A percentile compares a stretch with the other conserved stretches of the same genome.
phyloP scores from a whole-genome alignment of 2,329 filamentous ascomycete species.

The Fusarium cicatricum region DNA sequence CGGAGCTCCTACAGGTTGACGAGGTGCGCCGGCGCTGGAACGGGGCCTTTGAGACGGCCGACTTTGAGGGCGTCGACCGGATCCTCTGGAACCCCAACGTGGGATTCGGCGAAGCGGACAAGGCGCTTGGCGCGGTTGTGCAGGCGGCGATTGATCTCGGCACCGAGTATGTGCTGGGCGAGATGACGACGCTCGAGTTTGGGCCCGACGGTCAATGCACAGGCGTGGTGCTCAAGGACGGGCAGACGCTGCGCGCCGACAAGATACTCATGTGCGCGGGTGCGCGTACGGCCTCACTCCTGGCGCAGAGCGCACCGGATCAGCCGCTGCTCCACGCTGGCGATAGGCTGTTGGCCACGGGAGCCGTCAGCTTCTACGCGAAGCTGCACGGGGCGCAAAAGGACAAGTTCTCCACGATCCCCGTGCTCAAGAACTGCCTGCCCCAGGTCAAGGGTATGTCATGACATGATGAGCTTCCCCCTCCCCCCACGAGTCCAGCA shows the following conservation, averaged over 20 bases:
- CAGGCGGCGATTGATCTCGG: slow-evolving; percentile 60
- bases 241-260: slow-evolving; percentile 57
- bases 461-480: too few species aligned
- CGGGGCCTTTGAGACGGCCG: slow-evolving; percentile 64
- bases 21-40: slow-evolving; percentile 64
- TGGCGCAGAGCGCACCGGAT: slow-evolving; percentile 60
- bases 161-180: slow-evolving; percentile 63
- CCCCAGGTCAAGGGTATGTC: slow-evolving; percentile 52
- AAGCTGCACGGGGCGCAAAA: slow-evolving; percentile 54
- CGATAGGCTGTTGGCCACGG: slow-evolving; percentile 64
- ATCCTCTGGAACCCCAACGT: slow-evolving; percentile 66
- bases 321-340: slow-evolving; percentile 61
- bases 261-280: slow-evolving; percentile 64
- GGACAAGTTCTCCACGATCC: slow-evolving; percentile 57
- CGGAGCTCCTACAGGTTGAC: slow-evolving; percentile 54
- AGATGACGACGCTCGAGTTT: slow-evolving; percentile 57
- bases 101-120: slow-evolving; percentile 67
- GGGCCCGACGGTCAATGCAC: slow-evolving; percentile 54
- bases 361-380: slow-evolving; percentile 55
- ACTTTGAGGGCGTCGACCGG: slow-evolving; percentile 63
- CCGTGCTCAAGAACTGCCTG: slow-evolving; percentile 60
- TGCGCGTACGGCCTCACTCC: slow-evolving; percentile 62
- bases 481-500: not conserved
- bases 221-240: slow-evolving; percentile 60
- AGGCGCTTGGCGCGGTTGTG: slow-evolving; percentile 63